These are phyloP conservation scores for Centaurea solstitialis DNA, from an alignment of 129 eudicot genomes.

Conservation along the genomic window DNA sequence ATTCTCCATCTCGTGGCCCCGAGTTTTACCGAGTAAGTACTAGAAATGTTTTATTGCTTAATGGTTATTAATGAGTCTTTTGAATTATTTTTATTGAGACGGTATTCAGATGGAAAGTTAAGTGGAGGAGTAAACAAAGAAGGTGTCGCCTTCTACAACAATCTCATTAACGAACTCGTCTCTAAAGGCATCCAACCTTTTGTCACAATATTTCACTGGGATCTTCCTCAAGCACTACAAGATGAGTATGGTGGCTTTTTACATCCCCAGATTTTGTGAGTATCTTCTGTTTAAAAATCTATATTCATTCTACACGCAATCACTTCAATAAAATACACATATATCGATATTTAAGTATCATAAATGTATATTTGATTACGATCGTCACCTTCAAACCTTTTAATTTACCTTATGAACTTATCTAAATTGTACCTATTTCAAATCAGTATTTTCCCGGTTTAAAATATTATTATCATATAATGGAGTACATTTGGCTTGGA, in stretches of 20 bases:
- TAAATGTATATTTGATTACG: too few species aligned
- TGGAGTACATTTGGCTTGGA: too few species aligned
- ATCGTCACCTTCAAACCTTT: not conserved
- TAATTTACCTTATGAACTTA: not conserved
- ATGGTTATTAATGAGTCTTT: not conserved
- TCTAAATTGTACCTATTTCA: too few species aligned
- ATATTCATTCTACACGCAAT: not conserved
- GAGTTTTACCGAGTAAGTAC: conserved; percentile 41
- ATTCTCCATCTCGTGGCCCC: conserved; percentile 43
- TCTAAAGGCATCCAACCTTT: conserved; percentile 33
- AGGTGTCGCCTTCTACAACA: conserved; percentile 35
- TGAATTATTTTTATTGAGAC: not conserved
- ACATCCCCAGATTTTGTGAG: conserved; percentile 14
- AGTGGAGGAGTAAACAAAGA: conserved; percentile 38
- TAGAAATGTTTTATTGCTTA: not conserved
- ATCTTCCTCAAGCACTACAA: conserved; percentile 31
- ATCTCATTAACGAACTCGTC: conserved; percentile 31
- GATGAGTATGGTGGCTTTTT: conserved; percentile 36
- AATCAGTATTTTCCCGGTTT: too few species aligned
- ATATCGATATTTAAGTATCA: not conserved
- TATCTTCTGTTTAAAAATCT: not conserved
- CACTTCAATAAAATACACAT: too few species aligned
- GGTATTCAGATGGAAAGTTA: conserved; percentile 28
- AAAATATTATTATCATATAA: too few species aligned
- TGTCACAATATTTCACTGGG: conserved; percentile 41